Evolutionary conservation across 192 early-diverging fungal genomes (phyloP).

Genomic region (Rhizophagus sp.): DNA sequence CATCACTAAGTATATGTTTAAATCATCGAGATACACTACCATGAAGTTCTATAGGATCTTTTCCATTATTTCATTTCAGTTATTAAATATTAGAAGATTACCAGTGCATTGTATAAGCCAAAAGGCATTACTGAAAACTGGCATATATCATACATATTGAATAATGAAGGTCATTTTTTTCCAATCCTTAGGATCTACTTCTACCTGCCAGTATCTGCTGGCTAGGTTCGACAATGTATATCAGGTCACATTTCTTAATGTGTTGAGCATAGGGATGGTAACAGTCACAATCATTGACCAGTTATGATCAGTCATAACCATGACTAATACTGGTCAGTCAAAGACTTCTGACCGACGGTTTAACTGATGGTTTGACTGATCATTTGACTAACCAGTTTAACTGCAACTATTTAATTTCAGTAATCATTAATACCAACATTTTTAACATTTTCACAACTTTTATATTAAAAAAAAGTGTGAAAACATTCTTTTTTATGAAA

Average conservation of each 20-base stretch:
- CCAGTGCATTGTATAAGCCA: constrained; percentile 43
- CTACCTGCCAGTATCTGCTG: too few species aligned
- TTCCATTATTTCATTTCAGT: constrained; percentile 39
- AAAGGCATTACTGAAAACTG: constrained; percentile 45
- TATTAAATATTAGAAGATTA: constrained; percentile 43
- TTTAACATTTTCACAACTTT: too few species aligned
- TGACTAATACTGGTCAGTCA: too few species aligned
- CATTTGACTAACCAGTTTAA: too few species aligned
- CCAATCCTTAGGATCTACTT: not conserved
- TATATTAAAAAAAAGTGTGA: too few species aligned
- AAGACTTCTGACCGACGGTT: too few species aligned
- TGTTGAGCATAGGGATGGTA: constrained; percentile 33
- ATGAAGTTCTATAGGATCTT: constrained; percentile 31
- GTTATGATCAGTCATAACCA: too few species aligned
- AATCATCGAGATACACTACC: constrained; percentile 49
- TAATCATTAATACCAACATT: too few species aligned
- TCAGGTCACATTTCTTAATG: constrained; percentile 13
- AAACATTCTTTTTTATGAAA: too few species aligned
- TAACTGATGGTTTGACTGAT: too few species aligned
- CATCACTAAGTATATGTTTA: constrained; percentile 48
- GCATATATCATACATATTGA: constrained; percentile 34
- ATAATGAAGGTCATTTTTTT: constrained; percentile 40
- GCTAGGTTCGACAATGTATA: constrained; percentile 34
- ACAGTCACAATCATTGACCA: too few species aligned
- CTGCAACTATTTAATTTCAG: too few species aligned